Evolutionary conservation across 129 eudicot species (phyloP).

Genomic region (Tagetes erecta): DNA sequence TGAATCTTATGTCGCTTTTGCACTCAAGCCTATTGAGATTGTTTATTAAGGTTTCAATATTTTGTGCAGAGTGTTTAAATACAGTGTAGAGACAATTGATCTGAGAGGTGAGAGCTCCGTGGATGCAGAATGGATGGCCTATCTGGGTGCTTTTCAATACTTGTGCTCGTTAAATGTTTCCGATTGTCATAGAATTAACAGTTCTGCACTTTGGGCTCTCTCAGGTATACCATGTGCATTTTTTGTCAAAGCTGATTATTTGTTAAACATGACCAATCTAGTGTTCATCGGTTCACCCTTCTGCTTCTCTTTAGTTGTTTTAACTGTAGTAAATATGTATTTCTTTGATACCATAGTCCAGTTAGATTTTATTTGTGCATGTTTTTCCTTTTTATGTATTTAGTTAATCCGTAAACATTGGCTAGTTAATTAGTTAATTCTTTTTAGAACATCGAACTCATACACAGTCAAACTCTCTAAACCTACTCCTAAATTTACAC

Average conservation of each 20-base stretch:
- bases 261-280: slow-evolving; percentile 1
- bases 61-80: slow-evolving; percentile 68
- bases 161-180: slow-evolving; percentile 63
- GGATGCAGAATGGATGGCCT: slow-evolving; percentile 98
- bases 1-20: not conserved
- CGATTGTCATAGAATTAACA: slow-evolving; percentile 66
- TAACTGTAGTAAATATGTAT: not conserved
- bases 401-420: not conserved
- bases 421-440: too few species aligned
- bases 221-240: slow-evolving; percentile 48
- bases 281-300: not conserved
- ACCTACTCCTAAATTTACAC: too few species aligned
- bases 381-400: too few species aligned
- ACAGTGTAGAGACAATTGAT: slow-evolving; percentile 70
- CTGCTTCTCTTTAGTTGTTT: not conserved
- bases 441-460: too few species aligned
- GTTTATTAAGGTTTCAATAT: slow-evolving; percentile 20
- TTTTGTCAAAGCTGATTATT: not conserved
- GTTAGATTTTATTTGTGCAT: too few species aligned
- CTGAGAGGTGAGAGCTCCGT: slow-evolving; percentile 76
- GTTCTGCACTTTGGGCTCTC: slow-evolving; percentile 85
- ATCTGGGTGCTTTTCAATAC: slow-evolving; percentile 73
- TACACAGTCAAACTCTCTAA: too few species aligned
- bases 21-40: slow-evolving; percentile 10
- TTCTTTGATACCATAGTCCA: not conserved